These are phyloP conservation scores for Diospyros lotus DNA, from an alignment of 148 eudicot species.

Conservation along the genomic window DNA sequence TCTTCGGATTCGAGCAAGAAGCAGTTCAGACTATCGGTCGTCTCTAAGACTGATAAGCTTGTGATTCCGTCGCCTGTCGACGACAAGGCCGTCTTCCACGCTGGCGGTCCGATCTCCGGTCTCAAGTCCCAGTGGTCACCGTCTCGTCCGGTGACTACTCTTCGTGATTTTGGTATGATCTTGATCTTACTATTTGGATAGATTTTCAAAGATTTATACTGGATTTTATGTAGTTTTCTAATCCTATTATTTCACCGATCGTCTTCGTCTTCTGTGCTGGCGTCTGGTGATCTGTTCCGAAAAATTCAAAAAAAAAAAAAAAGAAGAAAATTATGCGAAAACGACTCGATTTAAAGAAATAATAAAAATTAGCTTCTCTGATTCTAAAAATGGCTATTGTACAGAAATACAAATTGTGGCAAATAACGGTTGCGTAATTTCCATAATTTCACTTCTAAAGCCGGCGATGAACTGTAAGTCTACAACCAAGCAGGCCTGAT, in stretches of 20 bases:
- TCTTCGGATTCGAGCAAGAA: slow-evolving; percentile 18
- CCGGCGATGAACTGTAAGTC: no score
- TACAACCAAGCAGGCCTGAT: no score
- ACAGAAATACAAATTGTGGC: no score
- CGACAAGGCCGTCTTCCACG: slow-evolving; percentile 9
- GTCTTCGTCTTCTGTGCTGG: neutral
- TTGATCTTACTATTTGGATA: neutral
- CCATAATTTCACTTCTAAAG: no score
- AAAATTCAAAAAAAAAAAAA: neutral
- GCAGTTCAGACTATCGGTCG: slow-evolving; percentile 2
- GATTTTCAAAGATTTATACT: no score
- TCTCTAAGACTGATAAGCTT: slow-evolving; percentile 18
- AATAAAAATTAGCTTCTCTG: no score
- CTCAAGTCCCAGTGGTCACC: slow-evolving; percentile 20
- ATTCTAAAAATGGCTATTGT: no score
- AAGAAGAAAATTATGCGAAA: neutral
- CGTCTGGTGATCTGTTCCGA: neutral
- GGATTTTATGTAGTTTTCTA: no score
- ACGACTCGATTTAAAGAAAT: neutral
- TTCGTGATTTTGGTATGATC: slow-evolving; percentile 26
- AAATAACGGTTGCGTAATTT: no score
- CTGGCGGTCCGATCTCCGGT: slow-evolving; percentile 1
- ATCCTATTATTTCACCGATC: neutral
- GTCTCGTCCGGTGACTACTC: neutral
- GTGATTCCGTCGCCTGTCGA: slow-evolving; percentile 23